Conservation (phyloP, 2,329 filamentous ascomycete species). For the Didymella sp. region DNA sequence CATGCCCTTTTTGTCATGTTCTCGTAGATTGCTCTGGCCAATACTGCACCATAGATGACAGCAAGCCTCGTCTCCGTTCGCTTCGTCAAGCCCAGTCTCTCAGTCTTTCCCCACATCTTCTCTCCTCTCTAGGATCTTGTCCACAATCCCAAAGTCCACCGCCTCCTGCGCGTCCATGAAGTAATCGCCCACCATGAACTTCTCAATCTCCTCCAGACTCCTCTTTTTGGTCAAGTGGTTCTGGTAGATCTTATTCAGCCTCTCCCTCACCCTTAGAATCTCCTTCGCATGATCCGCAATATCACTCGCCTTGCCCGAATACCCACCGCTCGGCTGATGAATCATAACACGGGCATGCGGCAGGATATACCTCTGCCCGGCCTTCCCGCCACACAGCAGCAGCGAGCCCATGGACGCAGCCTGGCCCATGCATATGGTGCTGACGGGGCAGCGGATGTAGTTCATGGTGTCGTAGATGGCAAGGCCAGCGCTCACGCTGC, state of each 20-base stretch:
- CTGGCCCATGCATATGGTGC: constrained; percentile 92
- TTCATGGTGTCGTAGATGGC: constrained; percentile 99
- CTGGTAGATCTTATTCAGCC: constrained; percentile 90
- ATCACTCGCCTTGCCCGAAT: constrained; percentile 72
- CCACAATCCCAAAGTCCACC: constrained; percentile 86
- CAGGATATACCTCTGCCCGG: constrained; percentile 84
- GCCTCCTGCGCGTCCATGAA: constrained; percentile 92
- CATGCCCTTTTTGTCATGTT: not conserved
- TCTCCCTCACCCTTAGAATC: constrained; percentile 83
- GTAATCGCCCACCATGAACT: constrained; percentile 95
- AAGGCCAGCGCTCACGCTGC: constrained; percentile 81
- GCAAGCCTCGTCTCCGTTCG: too few relatives aligned
- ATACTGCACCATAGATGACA: not conserved
- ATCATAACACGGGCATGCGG: constrained; percentile 98
- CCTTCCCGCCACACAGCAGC: constrained; percentile 82
- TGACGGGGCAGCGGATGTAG: constrained; percentile 92
- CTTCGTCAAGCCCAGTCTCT: too few relatives aligned
- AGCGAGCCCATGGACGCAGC: constrained; percentile 95
- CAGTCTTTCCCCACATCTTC: constrained; percentile 53
- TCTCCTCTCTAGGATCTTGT: constrained; percentile 79
- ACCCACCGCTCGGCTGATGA: constrained; percentile 87
- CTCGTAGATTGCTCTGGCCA: not conserved
- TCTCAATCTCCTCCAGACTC: constrained; percentile 82
- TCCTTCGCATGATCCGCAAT: constrained; percentile 98
- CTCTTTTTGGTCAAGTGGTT: constrained; percentile 82